These are phyloP conservation scores for Phytophthora podocarpi DNA, from an alignment of 352 stramenopile genomes.

Conservation along the genomic window DNA sequence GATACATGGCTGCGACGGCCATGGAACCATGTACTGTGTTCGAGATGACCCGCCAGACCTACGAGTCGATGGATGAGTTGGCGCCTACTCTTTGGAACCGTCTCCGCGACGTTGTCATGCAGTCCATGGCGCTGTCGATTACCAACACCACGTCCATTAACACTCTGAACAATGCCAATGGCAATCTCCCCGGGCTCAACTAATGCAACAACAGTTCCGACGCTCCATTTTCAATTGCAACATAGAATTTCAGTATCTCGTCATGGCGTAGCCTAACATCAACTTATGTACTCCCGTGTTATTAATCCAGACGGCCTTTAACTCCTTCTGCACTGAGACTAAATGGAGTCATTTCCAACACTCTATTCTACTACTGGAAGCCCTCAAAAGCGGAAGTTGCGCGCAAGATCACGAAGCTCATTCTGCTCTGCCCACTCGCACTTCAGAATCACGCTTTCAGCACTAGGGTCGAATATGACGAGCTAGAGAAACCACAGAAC, in stretches of 20 bases:
- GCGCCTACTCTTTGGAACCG: constrained; percentile 69
- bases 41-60: constrained; percentile 66
- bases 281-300: too few species aligned
- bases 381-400: constrained; percentile 71
- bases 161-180: constrained; percentile 50
- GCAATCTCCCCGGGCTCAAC: constrained; percentile 21
- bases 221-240: constrained; percentile 20
- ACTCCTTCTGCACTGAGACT: neutral
- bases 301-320: too few species aligned
- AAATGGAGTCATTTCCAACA: neutral
- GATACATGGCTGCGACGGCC: constrained; percentile 63
- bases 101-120: constrained; percentile 83
- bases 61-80: constrained; percentile 66
- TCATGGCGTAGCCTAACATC: too few species aligned
- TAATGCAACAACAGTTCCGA: constrained; percentile 12
- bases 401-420: constrained; percentile 61
- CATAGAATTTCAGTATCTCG: constrained; percentile 18
- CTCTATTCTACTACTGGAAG: constrained; percentile 3
- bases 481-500: constrained; percentile 36
- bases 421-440: constrained; percentile 71
- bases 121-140: constrained; percentile 82
- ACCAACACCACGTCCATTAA: constrained; percentile 78
- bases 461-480: constrained; percentile 64
- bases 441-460: constrained; percentile 55
- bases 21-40: constrained; percentile 68